Percentiles rank a stretch among this genome's conserved stretches.
phyloP scores from a whole-genome alignment of 2,329 filamentous ascomycete species.

The Epichloe bromicola region DNA sequence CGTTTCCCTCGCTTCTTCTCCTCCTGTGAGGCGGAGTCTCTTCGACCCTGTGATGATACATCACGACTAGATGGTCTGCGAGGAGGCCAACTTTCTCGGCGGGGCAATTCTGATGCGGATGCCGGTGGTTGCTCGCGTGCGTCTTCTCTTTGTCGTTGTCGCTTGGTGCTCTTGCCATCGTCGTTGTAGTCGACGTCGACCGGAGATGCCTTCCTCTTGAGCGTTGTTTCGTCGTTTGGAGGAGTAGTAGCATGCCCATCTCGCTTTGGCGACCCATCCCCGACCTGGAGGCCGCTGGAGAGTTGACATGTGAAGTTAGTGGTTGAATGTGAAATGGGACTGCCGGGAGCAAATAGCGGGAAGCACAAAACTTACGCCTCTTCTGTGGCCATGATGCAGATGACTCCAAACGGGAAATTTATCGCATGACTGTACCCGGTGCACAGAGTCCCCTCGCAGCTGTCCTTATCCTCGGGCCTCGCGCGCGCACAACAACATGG shows the following conservation, averaged over 20 bases:
- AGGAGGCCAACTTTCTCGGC: background rate
- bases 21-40: slow-evolving; percentile 34
- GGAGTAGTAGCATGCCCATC: background rate
- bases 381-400: slow-evolving; percentile 6
- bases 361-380: slow-evolving; percentile 3
- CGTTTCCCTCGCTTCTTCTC: slow-evolving; percentile 77
- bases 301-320: background rate
- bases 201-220: slow-evolving; percentile 19
- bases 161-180: slow-evolving; percentile 10
- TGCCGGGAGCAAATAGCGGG: background rate
- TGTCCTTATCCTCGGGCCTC: background rate
- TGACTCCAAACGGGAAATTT: background rate
- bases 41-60: slow-evolving; percentile 8
- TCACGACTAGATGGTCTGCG: slow-evolving; percentile 3
- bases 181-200: slow-evolving; percentile 9
- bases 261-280: background rate
- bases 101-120: background rate
- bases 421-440: background rate
- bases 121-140: slow-evolving; percentile 6
- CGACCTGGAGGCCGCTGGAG: background rate
- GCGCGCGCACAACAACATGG: background rate
- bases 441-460: background rate
- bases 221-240: slow-evolving; percentile 1
- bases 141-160: slow-evolving; percentile 12
- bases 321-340: background rate